Conservation (phyloP, 2,329 filamentous ascomycete species). For the Colletotrichum lentis region DNA sequence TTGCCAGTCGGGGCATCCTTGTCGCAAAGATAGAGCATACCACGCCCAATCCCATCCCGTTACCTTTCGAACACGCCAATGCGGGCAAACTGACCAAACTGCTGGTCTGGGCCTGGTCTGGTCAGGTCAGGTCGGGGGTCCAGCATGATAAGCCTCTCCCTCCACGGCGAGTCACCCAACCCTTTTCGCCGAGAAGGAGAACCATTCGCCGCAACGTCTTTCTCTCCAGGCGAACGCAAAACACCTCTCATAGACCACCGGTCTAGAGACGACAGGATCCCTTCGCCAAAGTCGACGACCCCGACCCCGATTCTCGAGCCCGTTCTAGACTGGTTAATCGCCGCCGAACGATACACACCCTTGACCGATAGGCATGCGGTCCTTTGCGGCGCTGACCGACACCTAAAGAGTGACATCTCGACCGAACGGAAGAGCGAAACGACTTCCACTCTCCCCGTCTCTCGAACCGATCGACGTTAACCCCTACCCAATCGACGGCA, state of each 20-base stretch:
- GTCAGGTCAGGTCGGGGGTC: constrained; percentile 7
- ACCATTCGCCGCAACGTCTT: constrained; percentile 12
- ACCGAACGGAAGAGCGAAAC: constrained; percentile 16
- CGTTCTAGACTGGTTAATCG: neutral
- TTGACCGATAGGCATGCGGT: constrained; percentile 29
- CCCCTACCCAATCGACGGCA: neutral
- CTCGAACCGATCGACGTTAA: constrained; percentile 9
- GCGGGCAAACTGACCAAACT: constrained; percentile 4
- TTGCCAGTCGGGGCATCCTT: constrained; percentile 29
- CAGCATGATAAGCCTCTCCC: constrained; percentile 37
- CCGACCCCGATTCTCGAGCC: neutral
- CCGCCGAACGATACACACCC: neutral
- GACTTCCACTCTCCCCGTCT: neutral
- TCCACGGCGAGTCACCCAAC: constrained; percentile 25
- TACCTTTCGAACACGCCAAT: constrained; percentile 33
- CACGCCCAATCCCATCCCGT: constrained; percentile 25
- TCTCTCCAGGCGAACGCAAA: neutral
- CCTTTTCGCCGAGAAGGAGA: constrained; percentile 20
- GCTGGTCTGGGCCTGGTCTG: neutral
- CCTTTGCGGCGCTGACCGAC: constrained; percentile 18
- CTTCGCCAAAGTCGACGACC: neutral
- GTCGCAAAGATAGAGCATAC: constrained; percentile 30
- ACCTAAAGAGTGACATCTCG: constrained; percentile 9
- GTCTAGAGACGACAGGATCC: neutral
- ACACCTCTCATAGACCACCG: constrained; percentile 2